Evolutionary conservation across 192 early-diverging fungal genomes (phyloP), one percentile per base, ranked within the genome.

Genomic region (Lunasporangiospora selenospora): DNA sequence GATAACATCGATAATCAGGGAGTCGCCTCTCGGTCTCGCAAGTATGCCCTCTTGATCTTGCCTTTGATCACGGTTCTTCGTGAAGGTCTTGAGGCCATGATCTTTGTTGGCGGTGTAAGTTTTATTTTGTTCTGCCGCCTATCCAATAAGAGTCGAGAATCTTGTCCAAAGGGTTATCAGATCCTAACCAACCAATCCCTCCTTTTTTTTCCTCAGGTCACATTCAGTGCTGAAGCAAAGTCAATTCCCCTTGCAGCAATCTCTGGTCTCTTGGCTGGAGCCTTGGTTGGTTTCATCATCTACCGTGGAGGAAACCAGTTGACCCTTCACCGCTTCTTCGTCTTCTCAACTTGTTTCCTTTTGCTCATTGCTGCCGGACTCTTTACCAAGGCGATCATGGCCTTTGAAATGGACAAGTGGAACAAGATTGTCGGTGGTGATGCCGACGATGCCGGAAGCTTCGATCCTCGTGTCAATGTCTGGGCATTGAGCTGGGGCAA

Each of bases 1-100:
- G 58, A 76, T 18, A 58, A 58, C 3, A 56, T 77, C 33, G 64
- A 75, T n/a, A 62, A 84, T 8, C 56, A 76, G 21, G 54, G 44
- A 19, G 13, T 77, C 41, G 40, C 47, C 48, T 63, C 62, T 33
- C 58, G 44, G 16, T 57, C 75, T 6, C 67, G 80, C 56, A 80
- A 80, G 46, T 90, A 89, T 55, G 79, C 89, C 19, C 89, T 97
- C 56, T 84, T 95, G 67, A 76, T 92, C 44, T 81, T 97, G 44
- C 93, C 95, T 15, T 91, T 94, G 54, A 73, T 94, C 33, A 93
- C 93, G 12, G 87, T 97, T 9, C 70, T 93, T 27, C 83, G 95
- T 45, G 95, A 97, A 83, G 92, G 90, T 12, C 65, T 97, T 11
- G 95, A 97, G 67, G 87, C 92, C n/a, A 82, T 97, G 21, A 85